phyloP scores from a whole-genome alignment of 257 asterid genomes.

The Solanum commersonii region DNA sequence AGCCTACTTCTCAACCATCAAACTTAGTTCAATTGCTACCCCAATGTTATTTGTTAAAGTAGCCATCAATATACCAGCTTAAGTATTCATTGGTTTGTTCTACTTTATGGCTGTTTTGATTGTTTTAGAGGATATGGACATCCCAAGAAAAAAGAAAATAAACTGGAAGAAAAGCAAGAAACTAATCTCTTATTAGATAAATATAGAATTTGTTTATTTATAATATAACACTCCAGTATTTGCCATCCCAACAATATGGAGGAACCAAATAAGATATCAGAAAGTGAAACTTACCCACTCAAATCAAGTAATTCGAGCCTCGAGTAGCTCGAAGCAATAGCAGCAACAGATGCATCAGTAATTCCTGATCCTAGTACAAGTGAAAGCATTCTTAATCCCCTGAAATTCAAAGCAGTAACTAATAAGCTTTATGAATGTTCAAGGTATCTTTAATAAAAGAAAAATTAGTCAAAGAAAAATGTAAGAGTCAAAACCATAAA shows the following conservation, averaged over 20 bases:
- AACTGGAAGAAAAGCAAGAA: neutral
- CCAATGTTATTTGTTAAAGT: neutral
- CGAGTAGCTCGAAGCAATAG: constrained; percentile 75
- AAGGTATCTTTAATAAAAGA: neutral
- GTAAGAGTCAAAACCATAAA: neutral
- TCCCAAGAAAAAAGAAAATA: neutral
- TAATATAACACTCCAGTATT: neutral
- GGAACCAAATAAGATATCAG: neutral
- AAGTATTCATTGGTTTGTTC: neutral
- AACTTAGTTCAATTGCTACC: neutral
- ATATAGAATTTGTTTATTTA: neutral
- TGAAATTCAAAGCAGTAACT: constrained; percentile 15
- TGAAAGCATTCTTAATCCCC: constrained; percentile 89
- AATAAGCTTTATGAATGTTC: neutral
- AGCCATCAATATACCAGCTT: neutral
- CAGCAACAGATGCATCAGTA: constrained; percentile 97
- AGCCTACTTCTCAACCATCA: neutral
- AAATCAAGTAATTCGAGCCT: constrained; percentile 87
- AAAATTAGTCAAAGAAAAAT: neutral
- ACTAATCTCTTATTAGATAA: neutral
- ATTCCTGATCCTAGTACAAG: constrained; percentile 88
- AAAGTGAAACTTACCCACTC: constrained; percentile 68
- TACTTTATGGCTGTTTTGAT: neutral
- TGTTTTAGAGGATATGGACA: neutral
- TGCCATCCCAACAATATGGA: neutral